A percentile compares a stretch with the other conserved stretches of the same genome.
Evolutionary conservation across 768 basidiomycete species (phyloP).

Genomic region (Calvatia gigantea): DNA sequence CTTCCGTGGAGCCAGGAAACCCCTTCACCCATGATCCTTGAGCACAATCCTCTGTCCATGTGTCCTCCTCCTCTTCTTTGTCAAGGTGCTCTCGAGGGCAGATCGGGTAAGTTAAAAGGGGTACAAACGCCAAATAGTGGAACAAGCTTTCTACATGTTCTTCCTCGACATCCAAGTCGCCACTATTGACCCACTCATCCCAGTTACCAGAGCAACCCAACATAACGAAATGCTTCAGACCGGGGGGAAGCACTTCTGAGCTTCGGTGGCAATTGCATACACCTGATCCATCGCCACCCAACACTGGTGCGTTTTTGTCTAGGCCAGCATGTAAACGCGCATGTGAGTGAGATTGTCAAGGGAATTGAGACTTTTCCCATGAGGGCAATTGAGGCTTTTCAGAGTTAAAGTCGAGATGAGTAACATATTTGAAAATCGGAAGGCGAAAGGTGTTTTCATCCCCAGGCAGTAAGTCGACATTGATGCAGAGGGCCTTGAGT

Average conservation of each 20-base stretch:
- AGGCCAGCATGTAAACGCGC: not conserved
- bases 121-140: no score
- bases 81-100: no score
- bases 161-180: no score
- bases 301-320: not conserved
- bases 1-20: not conserved
- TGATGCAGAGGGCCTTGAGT: not conserved
- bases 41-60: not conserved
- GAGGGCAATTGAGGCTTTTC: not conserved
- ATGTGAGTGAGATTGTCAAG: constrained; percentile 1
- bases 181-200: no score
- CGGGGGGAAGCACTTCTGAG: not conserved
- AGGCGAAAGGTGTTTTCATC: constrained; percentile 1
- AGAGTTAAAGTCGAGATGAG: not conserved
- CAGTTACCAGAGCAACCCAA: no score
- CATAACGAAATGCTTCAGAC: not conserved
- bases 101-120: no score
- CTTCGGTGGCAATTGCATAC: not conserved
- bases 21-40: not conserved
- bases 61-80: not conserved
- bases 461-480: not conserved
- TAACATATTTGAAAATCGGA: constrained; percentile 7
- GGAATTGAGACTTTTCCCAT: not conserved
- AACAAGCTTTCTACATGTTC: no score
- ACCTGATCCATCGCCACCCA: not conserved